Evolutionary conservation across 306 rosid genomes (phyloP).

Genomic region (Comarum palustre): DNA sequence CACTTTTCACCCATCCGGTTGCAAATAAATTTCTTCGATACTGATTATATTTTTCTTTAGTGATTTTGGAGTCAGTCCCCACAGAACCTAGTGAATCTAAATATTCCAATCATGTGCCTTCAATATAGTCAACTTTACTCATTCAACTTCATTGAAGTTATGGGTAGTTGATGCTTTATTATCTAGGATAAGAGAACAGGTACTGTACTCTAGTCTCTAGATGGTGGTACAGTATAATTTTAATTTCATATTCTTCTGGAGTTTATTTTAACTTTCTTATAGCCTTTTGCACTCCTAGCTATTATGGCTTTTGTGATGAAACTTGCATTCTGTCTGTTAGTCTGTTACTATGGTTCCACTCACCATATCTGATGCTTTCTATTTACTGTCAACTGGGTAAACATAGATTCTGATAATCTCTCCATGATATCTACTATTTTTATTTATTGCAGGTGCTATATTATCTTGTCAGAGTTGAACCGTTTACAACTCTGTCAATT

Average conservation of each 20-base stretch:
- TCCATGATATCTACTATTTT: conserved; percentile 8
- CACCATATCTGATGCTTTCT: not conserved
- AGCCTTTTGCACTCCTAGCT: not conserved
- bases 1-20: not conserved
- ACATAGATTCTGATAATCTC: not conserved
- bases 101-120: not conserved
- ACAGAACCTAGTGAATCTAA: not conserved
- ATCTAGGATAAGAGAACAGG: not conserved
- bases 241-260: not conserved
- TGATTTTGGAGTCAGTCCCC: not conserved
- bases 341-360: not conserved
- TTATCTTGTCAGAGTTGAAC: conserved; percentile 95
- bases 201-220: not conserved
- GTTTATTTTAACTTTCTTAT: not conserved
- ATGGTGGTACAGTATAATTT: not conserved
- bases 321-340: not conserved
- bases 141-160: not conserved
- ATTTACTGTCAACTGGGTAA: not conserved
- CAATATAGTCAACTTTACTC: not conserved
- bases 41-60: not conserved
- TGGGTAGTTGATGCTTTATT: not conserved
- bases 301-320: not conserved
- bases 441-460: conserved; percentile 69
- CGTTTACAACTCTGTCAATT: conserved; percentile 89
- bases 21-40: not conserved